A percentile compares a stretch with the other conserved stretches of the same genome.
Evolutionary conservation across 163 green algal species (phyloP).

Genomic region (Scenedesmus sp.): DNA sequence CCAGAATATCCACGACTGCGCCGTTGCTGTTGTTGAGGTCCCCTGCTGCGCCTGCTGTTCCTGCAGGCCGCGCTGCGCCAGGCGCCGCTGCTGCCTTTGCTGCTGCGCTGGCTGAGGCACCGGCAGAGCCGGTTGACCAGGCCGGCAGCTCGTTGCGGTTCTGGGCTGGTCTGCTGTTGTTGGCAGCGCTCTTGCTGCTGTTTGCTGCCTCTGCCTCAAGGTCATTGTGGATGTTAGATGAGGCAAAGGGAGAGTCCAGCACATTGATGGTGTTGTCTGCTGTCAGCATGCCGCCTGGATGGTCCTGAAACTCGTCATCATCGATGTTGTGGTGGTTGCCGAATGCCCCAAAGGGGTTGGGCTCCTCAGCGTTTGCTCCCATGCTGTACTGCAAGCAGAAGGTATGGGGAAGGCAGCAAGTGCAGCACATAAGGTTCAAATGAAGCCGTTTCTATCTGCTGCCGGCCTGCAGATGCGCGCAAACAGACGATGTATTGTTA

Average conservation of each 20-base stretch:
- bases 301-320: neutral
- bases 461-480: neutral
- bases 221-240: neutral
- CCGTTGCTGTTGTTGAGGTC: neutral
- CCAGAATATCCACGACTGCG: slow-evolving; percentile 23
- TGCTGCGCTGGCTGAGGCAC: neutral
- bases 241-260: slow-evolving; percentile 34
- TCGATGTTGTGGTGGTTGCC: neutral
- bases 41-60: neutral
- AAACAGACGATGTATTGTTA: neutral
- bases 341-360: neutral
- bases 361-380: slow-evolving; percentile 19
- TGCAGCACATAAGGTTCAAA: neutral
- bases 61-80: neutral
- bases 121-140: neutral
- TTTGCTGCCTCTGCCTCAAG: neutral
- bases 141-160: neutral
- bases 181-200: neutral
- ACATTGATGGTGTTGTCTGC: slow-evolving; percentile 28
- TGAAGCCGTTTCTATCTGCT: neutral
- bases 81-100: neutral
- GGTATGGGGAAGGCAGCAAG: neutral
- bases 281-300: neutral
- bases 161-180: slow-evolving; percentile 4
- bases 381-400: neutral